These are phyloP conservation scores for Parathielavia hyrcaniae DNA, from an alignment of 495 filamentous ascomycete genomes.

Conservation along the genomic window DNA sequence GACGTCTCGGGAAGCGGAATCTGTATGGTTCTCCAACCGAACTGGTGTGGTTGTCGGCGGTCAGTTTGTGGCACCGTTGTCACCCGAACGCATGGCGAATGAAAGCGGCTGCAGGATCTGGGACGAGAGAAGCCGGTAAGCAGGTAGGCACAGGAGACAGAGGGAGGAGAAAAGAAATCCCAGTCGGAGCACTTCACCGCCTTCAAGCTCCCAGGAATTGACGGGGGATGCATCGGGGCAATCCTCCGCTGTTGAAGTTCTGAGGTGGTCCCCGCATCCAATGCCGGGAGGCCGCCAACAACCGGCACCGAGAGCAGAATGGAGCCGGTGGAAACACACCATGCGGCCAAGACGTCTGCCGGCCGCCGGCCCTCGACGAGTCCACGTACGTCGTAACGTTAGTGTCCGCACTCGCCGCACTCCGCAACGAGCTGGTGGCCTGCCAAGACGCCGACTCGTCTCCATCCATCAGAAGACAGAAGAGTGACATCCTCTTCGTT, in stretches of 20 bases:
- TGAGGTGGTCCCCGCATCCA: slow-evolving; percentile 9
- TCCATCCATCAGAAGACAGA: too few relatives aligned
- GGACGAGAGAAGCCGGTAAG: neutral
- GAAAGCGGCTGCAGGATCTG: neutral
- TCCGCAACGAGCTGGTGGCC: neutral
- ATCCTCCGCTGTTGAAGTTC: neutral
- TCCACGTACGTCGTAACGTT: too few relatives aligned
- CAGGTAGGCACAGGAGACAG: neutral
- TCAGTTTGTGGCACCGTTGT: slow-evolving; percentile 6
- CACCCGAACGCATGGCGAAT: neutral
- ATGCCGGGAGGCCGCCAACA: slow-evolving; percentile 23
- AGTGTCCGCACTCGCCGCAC: too few relatives aligned
- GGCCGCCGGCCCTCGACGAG: too few relatives aligned
- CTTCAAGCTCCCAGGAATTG: neutral
- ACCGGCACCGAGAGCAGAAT: slow-evolving; percentile 11
- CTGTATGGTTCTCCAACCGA: neutral
- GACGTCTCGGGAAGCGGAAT: too few relatives aligned
- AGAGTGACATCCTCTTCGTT: too few relatives aligned
- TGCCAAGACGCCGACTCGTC: slow-evolving; percentile 10
- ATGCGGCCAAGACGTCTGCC: slow-evolving; percentile 16
- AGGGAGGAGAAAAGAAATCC: neutral
- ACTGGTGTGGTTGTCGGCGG: slow-evolving; percentile 1
- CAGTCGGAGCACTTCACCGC: neutral
- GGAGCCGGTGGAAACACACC: slow-evolving; percentile 16
- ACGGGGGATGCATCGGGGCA: slow-evolving; percentile 1